phyloP scores from a whole-genome alignment of 2,329 filamentous ascomycete genomes.

The Ophiostoma populinum region DNA sequence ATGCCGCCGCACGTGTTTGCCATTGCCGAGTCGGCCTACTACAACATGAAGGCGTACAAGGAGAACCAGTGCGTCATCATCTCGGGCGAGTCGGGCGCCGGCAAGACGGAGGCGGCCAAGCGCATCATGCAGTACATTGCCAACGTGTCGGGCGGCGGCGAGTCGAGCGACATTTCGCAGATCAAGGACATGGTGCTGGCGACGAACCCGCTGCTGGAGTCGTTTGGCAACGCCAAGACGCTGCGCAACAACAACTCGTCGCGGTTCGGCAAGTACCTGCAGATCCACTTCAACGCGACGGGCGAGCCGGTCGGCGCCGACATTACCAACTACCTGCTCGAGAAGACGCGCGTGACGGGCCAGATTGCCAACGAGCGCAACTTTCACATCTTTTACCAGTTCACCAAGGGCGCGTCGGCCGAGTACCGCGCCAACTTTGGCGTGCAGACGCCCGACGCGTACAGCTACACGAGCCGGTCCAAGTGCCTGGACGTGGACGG shows the following conservation, averaged over 20 bases:
- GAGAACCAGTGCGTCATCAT: constrained; percentile 99
- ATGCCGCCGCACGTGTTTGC: constrained; percentile 93
- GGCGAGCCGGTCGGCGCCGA: constrained; percentile 92
- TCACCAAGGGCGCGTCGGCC: constrained; percentile 83
- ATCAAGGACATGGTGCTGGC: constrained; percentile 99
- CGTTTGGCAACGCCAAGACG: constrained; percentile 96
- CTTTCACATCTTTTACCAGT: constrained; percentile 99
- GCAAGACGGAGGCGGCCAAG: constrained; percentile 97
- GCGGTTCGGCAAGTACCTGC: constrained; percentile 93
- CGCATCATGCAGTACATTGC: constrained; percentile 99
- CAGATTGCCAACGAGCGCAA: constrained; percentile 93
- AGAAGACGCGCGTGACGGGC: constrained; percentile 87
- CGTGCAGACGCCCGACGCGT: constrained; percentile 79
- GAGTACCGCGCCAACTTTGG: constrained; percentile 79
- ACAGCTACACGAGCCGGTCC: constrained; percentile 82
- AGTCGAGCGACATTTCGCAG: constrained; percentile 74
- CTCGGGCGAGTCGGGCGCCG: constrained; percentile 91
- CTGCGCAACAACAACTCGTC: constrained; percentile 98
- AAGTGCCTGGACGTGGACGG: constrained; percentile 91
- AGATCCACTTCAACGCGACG: constrained; percentile 83
- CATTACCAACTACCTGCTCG: constrained; percentile 94
- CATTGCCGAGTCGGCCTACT: constrained; percentile 90
- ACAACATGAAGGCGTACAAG: constrained; percentile 99
- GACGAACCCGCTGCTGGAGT: constrained; percentile 91
- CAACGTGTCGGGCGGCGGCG: constrained; percentile 63